Conservation (phyloP, 2,329 filamentous ascomycete species). For the Chaetomium olivaceum region DNA sequence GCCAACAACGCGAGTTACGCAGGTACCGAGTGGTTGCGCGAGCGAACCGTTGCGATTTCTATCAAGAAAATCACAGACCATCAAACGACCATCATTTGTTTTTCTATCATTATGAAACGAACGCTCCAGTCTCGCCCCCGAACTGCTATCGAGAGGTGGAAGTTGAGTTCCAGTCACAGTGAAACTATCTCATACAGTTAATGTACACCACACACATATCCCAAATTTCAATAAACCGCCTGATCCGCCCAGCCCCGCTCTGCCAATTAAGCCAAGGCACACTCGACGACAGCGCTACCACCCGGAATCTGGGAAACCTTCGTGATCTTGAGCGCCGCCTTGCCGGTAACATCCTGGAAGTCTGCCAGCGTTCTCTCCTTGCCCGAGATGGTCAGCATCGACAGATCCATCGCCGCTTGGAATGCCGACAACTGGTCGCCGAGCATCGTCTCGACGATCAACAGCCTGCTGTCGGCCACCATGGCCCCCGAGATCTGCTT, state of each 20-base stretch:
- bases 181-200: not conserved
- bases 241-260: not conserved
- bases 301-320: conserved; percentile 25
- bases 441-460: conserved; percentile 34
- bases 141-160: not conserved
- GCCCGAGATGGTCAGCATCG: conserved; percentile 32
- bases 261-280: conserved; percentile 11
- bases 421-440: conserved; percentile 24
- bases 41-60: too few species aligned
- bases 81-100: not conserved
- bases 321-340: conserved; percentile 27
- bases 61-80: too few species aligned
- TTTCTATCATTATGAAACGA: not conserved
- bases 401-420: conserved; percentile 27
- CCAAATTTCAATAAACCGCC: not conserved
- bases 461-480: conserved; percentile 33
- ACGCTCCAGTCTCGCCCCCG: not conserved
- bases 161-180: not conserved
- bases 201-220: not conserved
- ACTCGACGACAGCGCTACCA: conserved; percentile 11
- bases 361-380: conserved; percentile 33
- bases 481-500: conserved; percentile 36
- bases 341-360: conserved; percentile 23
- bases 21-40: not conserved
- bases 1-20: not conserved